phyloP scores from a whole-genome alignment of 2,329 filamentous ascomycete species.

The Fusarium tanahbumbuense region DNA sequence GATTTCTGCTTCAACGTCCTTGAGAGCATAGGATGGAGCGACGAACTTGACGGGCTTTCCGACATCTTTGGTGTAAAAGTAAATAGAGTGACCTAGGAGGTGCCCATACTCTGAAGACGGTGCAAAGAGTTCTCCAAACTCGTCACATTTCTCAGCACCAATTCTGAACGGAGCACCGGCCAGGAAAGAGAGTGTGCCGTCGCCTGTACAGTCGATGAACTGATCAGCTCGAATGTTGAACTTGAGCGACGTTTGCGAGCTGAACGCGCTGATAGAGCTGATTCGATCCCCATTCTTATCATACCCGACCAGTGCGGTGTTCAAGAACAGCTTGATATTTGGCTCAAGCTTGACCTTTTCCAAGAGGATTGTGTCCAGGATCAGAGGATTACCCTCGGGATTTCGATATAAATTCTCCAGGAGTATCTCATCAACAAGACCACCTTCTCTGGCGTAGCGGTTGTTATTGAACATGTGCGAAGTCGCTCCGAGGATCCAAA shows the following conservation, averaged over 20 bases:
- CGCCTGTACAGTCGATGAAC: constrained; percentile 23
- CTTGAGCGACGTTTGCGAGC: constrained; percentile 5
- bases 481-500: constrained; percentile 23
- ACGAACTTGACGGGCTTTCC: constrained; percentile 18
- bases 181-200: constrained; percentile 18
- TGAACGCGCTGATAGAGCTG: constrained; percentile 8
- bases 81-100: constrained; percentile 22
- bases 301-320: not conserved
- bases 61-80: constrained; percentile 22
- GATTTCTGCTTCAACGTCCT: constrained; percentile 10
- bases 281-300: not conserved
- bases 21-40: constrained; percentile 11
- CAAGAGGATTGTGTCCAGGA: constrained; percentile 7
- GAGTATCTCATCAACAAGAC: constrained; percentile 23
- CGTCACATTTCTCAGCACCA: constrained; percentile 19
- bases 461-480: constrained; percentile 26
- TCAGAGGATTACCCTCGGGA: constrained; percentile 12
- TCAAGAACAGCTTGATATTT: constrained; percentile 3
- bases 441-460: constrained; percentile 21
- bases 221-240: constrained; percentile 12
- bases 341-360: constrained; percentile 13
- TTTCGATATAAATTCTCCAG: constrained; percentile 15
- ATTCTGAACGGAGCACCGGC: constrained; percentile 19
- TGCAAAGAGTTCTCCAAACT: constrained; percentile 14
- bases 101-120: constrained; percentile 20